Conservation (phyloP, 2,329 filamentous ascomycete genomes). For the Sarocladium strictum region DNA sequence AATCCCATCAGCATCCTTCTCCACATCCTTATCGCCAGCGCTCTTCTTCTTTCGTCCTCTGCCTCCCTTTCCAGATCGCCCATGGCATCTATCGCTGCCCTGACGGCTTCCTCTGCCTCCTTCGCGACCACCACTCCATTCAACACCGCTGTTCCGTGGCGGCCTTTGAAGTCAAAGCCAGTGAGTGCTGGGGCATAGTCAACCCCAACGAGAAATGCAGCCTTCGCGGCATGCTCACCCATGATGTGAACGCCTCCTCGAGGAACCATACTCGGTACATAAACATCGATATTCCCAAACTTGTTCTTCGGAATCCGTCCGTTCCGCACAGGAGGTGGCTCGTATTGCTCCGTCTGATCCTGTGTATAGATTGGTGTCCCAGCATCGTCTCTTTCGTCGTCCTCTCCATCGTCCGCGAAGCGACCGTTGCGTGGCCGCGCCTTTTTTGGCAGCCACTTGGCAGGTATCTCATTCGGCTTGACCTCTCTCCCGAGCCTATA, state of each 20-base stretch:
- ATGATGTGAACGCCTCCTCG: slow-evolving; percentile 69
- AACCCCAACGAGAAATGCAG: slow-evolving; percentile 69
- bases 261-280: slow-evolving; percentile 88
- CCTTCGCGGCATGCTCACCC: slow-evolving; percentile 55
- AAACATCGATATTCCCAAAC: slow-evolving; percentile 91
- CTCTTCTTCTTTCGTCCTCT: slow-evolving; percentile 64
- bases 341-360: slow-evolving; percentile 67
- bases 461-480: slow-evolving; percentile 69
- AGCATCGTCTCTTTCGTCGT: slow-evolving; percentile 20
- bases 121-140: slow-evolving; percentile 70
- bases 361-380: slow-evolving; percentile 54
- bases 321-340: slow-evolving; percentile 66
- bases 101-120: slow-evolving; percentile 66
- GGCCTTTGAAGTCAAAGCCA: slow-evolving; percentile 81
- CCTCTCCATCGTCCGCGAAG: slow-evolving; percentile 22
- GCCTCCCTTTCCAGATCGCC: slow-evolving; percentile 58
- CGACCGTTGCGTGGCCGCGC: slow-evolving; percentile 24
- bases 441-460: slow-evolving; percentile 62
- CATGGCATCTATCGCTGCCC: slow-evolving; percentile 62
- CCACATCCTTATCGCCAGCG: slow-evolving; percentile 64
- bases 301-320: slow-evolving; percentile 82
- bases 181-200: slow-evolving; percentile 88
- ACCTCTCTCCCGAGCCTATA: slow-evolving; percentile 81
- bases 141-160: slow-evolving; percentile 78
- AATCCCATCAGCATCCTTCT: slow-evolving; percentile 68